phyloP scores from a whole-genome alignment of 2,329 filamentous ascomycete species.

The Cordyceps pruinosa region DNA sequence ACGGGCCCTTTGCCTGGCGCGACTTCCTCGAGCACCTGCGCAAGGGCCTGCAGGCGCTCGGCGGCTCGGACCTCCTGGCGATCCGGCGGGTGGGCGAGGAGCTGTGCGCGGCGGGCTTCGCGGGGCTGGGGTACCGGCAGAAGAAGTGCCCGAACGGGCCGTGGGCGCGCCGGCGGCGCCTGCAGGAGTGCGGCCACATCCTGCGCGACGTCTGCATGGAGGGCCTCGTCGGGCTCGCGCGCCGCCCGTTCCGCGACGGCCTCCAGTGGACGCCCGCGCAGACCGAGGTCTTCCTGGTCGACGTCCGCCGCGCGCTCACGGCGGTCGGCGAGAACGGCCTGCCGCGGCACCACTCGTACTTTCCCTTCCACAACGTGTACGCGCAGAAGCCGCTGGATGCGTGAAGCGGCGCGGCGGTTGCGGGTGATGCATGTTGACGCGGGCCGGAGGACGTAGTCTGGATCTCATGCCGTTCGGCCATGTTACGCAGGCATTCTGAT shows the following conservation, averaged over 20 bases:
- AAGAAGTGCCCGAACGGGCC: constrained; percentile 43
- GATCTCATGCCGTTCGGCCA: too few species aligned
- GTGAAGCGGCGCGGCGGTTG: not conserved
- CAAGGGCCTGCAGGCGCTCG: constrained; percentile 34
- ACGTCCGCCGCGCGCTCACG: constrained; percentile 33
- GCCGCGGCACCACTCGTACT: constrained; percentile 32
- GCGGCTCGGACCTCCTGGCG: constrained; percentile 37
- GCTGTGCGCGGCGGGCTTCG: constrained; percentile 36
- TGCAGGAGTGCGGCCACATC: constrained; percentile 40
- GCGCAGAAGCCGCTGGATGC: constrained; percentile 30
- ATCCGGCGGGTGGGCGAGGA: constrained; percentile 30
- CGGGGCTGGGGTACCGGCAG: constrained; percentile 30
- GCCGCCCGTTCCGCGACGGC: constrained; percentile 32
- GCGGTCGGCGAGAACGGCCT: constrained; percentile 26
- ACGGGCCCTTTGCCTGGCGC: constrained; percentile 38
- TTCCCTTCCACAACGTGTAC: constrained; percentile 33
- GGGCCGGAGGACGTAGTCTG: too few species aligned
- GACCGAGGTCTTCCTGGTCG: constrained; percentile 37
- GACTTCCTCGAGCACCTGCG: constrained; percentile 38
- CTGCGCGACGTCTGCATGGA: constrained; percentile 36
- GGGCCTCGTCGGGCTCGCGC: constrained; percentile 33
- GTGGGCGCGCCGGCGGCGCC: constrained; percentile 37
- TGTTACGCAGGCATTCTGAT: too few species aligned
- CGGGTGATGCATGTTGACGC: not conserved
- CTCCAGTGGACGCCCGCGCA: constrained; percentile 34